A percentile compares a stretch with the other conserved stretches of the same genome.
phyloP scores from a whole-genome alignment of 495 filamentous ascomycete species.

The Aspergillus hancockii region DNA sequence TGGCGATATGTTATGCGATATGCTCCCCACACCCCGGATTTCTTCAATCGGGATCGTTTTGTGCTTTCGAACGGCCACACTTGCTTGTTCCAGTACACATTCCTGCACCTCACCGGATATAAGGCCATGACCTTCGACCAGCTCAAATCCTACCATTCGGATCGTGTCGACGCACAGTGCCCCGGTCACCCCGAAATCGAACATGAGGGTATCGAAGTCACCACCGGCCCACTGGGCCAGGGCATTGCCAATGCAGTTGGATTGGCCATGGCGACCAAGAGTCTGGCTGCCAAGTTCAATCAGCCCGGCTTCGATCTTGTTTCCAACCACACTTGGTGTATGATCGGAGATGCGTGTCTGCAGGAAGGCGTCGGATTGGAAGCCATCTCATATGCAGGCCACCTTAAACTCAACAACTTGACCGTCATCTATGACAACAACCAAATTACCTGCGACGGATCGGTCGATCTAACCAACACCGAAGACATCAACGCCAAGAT shows the following conservation, averaged over 20 bases:
- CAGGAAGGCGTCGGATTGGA: constrained; percentile 62
- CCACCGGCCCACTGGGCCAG: constrained; percentile 62
- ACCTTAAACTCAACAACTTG: constrained; percentile 56
- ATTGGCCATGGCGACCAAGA: constrained; percentile 58
- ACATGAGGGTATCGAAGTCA: constrained; percentile 61
- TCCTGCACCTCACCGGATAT: constrained; percentile 60
- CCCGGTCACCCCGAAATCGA: constrained; percentile 66
- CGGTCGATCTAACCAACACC: constrained; percentile 53
- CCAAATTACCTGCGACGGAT: constrained; percentile 57
- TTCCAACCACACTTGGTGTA: constrained; percentile 53
- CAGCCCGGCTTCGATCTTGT: constrained; percentile 50
- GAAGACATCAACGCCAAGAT: constrained; percentile 63
- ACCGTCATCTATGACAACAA: constrained; percentile 63
- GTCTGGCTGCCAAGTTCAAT: constrained; percentile 57
- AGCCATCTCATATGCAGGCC: constrained; percentile 56
- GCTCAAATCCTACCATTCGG: constrained; percentile 59
- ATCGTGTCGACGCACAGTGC: constrained; percentile 50
- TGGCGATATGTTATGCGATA: constrained; percentile 56
- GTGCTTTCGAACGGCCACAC: constrained; percentile 61
- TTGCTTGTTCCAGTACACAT: constrained; percentile 60
- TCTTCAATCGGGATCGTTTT: constrained; percentile 55
- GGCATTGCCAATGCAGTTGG: constrained; percentile 62
- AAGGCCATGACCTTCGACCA: constrained; percentile 60
- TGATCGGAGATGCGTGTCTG: constrained; percentile 60
- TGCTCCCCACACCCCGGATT: constrained; percentile 46